Base-by-base conservation (phyloP, 192 early-diverging fungal species). In the Backusella parvicylindrica region DNA sequence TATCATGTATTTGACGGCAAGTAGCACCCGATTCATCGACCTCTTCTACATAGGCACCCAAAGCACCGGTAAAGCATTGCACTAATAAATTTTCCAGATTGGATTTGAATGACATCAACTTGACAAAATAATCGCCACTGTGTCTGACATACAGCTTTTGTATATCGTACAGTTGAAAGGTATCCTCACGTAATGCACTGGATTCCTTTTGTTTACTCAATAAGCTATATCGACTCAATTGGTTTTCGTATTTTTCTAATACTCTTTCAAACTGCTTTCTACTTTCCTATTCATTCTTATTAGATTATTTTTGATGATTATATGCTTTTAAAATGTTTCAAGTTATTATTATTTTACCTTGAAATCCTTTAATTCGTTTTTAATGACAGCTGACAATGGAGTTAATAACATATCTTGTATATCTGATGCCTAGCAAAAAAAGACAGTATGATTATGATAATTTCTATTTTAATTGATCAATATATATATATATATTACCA, bases 191-290 rank as follows among this genome's bases (percentile, higher is more conserved):
- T 15, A 93, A 68, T 16, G 89, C 86, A 47, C 86, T 88, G 31
- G 89, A 72, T 82, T 93, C 92, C 50, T 92, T 93, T 63, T 85
- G 84, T 28, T 88, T 84, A 43, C 87, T 88, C 28, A 90, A 81
- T 23, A 77, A 68, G 23, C 81, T 83, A 66, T 92, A 93, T 75
- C 84, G 86, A 12, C 79, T 72, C 13, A 92, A 75, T 28, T 87
- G 88, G 31, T 76, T 88, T 81, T 93, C 92, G 71, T 92, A 92
- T 47, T 81, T 89, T 79, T 72, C 86, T 63, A 71, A 78, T 60
- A 33, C 83, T 81, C 40, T 91, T 82, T 75, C 82, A 83, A 75
- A 80, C 76, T 68, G 66, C 70, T 82, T 82, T 30, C 79, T 75
- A 23, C 69, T 41, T 36, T 89, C 86, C 82, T 83, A 23, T 50